Conservation (phyloP, 306 rosid species). For the Inga leiocalycina region DNA sequence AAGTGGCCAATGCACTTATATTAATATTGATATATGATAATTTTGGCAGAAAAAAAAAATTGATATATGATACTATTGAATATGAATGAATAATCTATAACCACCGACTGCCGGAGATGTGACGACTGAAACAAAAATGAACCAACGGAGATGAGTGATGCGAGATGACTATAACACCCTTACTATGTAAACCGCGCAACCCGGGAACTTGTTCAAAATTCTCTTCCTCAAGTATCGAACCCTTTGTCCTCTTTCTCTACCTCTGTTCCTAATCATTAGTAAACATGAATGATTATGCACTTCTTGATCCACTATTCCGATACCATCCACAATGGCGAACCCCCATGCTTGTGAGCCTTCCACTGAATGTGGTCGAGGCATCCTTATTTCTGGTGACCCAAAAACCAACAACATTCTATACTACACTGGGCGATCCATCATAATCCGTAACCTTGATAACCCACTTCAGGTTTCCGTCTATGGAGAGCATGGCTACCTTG, state of each 20-base stretch:
- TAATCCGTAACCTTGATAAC: constrained; percentile 75
- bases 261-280: background rate
- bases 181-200: too few relatives aligned
- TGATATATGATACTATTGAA: too few relatives aligned
- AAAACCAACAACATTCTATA: constrained; percentile 77
- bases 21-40: too few relatives aligned
- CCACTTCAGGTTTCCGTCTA: constrained; percentile 80
- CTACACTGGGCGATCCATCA: constrained; percentile 86
- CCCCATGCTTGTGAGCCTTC: constrained; percentile 81
- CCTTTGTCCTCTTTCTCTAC: background rate
- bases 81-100: too few relatives aligned
- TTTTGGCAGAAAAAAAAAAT: too few relatives aligned
- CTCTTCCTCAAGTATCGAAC: constrained; percentile 36
- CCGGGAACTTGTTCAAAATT: constrained; percentile 3
- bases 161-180: background rate
- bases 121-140: too few relatives aligned
- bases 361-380: constrained; percentile 96
- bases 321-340: constrained; percentile 40
- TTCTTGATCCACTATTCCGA: background rate
- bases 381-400: constrained; percentile 82
- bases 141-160: too few relatives aligned
- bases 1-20: too few relatives aligned
- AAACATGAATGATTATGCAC: background rate
- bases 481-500: constrained; percentile 86
- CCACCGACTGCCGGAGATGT: too few relatives aligned